A percentile compares a stretch with the other conserved stretches of the same genome.
Conservation (phyloP, 495 filamentous ascomycete species). For the Penicillium robsamsonii region DNA sequence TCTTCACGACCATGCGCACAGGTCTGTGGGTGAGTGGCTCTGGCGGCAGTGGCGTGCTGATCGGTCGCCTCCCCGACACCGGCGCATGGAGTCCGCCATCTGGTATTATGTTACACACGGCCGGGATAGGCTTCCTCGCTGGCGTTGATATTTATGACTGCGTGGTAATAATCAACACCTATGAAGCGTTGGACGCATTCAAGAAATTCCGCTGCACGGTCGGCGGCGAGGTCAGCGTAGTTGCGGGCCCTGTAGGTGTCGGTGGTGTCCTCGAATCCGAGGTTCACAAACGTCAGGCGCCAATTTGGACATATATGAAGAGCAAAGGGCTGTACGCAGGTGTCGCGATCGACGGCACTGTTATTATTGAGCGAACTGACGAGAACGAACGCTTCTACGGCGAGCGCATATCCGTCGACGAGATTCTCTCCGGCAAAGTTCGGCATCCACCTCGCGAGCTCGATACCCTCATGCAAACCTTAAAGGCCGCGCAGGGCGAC, state of each 20-base stretch:
- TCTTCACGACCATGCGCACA: constrained; percentile 92
- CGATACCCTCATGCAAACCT: constrained; percentile 67
- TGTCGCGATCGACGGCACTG: constrained; percentile 78
- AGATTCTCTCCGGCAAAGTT: constrained; percentile 79
- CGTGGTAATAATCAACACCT: constrained; percentile 83
- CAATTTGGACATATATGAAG: constrained; percentile 87
- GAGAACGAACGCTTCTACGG: constrained; percentile 89
- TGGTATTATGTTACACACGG: constrained; percentile 83
- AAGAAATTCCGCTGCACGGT: constrained; percentile 73
- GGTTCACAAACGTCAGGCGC: constrained; percentile 63
- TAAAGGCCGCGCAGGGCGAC: constrained; percentile 84
- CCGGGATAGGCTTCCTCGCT: constrained; percentile 80
- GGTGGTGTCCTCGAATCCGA: constrained; percentile 74
- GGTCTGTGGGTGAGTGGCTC: constrained; percentile 89
- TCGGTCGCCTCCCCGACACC: constrained; percentile 70
- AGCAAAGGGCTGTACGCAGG: constrained; percentile 80
- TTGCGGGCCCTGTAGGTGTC: constrained; percentile 76
- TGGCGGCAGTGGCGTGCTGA: constrained; percentile 73
- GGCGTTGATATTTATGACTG: constrained; percentile 94
- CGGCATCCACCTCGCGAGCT: constrained; percentile 63
- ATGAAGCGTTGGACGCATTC: constrained; percentile 76
- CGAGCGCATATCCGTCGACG: constrained; percentile 66
- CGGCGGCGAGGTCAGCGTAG: constrained; percentile 72
- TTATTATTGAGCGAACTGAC: constrained; percentile 79
- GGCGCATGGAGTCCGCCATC: constrained; percentile 88